phyloP scores from a whole-genome alignment of 2,329 filamentous ascomycete genomes.

The Fusarium tricinctum region DNA sequence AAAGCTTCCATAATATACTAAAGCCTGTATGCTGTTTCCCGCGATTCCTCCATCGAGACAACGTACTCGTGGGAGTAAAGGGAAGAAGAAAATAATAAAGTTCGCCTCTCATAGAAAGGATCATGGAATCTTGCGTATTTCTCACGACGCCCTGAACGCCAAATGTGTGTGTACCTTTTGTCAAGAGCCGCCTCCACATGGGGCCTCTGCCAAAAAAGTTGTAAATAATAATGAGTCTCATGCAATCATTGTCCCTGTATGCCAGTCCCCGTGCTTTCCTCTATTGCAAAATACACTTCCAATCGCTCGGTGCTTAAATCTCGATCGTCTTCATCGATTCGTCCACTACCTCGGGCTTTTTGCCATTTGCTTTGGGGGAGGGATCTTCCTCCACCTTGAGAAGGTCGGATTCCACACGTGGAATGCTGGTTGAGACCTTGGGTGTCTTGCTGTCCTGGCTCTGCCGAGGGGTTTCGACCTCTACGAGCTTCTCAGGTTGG shows the following conservation, averaged over 20 bases:
- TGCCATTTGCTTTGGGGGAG: constrained; percentile 56
- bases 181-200: constrained; percentile 42
- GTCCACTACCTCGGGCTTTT: constrained; percentile 60
- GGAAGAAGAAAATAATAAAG: constrained; percentile 29
- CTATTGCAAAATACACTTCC: constrained; percentile 38
- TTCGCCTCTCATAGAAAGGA: constrained; percentile 39
- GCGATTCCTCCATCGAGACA: constrained; percentile 13
- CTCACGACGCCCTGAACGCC: constrained; percentile 50
- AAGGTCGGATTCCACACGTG: constrained; percentile 54
- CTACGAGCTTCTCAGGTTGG: constrained; percentile 66
- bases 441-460: constrained; percentile 59
- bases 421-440: constrained; percentile 53
- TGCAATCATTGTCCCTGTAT: constrained; percentile 50
- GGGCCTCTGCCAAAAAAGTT: constrained; percentile 59
- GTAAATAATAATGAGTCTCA: constrained; percentile 47
- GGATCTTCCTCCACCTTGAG: constrained; percentile 49
- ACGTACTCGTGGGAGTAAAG: constrained; percentile 16
- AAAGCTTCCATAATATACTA: constrained; percentile 36
- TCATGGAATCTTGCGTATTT: constrained; percentile 46
- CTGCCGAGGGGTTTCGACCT: constrained; percentile 67
- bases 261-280: constrained; percentile 47
- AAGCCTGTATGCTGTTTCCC: constrained; percentile 40
- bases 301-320: constrained; percentile 58
- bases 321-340: constrained; percentile 73
- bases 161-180: constrained; percentile 42